A percentile compares a stretch with the other conserved stretches of the same genome.
These are phyloP conservation scores for Trametes meyenii DNA, from an alignment of 768 basidiomycete species.

Conservation along the genomic window DNA sequence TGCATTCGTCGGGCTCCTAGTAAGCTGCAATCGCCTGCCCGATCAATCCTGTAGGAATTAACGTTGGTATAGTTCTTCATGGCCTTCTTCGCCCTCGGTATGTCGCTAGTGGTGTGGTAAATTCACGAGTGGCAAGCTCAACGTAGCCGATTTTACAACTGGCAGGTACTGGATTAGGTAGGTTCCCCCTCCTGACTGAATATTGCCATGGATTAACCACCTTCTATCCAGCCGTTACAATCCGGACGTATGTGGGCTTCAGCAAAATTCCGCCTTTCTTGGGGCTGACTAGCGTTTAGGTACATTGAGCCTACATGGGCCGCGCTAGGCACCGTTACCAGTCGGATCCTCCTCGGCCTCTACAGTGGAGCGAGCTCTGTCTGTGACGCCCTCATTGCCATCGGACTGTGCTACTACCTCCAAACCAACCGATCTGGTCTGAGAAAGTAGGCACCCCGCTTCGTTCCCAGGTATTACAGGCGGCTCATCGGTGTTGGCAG, in stretches of 20 bases:
- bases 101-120: background rate
- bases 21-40: background rate
- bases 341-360: background rate
- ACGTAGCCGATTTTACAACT: no score
- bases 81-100: background rate
- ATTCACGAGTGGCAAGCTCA: no score
- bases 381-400: background rate
- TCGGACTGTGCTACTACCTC: background rate
- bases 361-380: background rate
- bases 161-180: no score
- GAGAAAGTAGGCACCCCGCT: background rate
- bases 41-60: background rate
- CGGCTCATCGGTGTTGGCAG: background rate
- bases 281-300: background rate
- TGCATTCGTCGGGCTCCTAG: background rate
- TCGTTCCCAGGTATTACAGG: no score
- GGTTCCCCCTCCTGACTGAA: no score
- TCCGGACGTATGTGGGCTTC: background rate
- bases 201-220: no score
- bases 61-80: background rate
- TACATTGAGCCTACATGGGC: background rate
- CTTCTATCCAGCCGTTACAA: background rate
- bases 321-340: background rate
- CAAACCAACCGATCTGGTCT: background rate
- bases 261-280: no score